Percentiles rank a stretch among this genome's conserved stretches.
phyloP scores from a whole-genome alignment of 1,284 basidiomycete genomes.

The Ganoderma meredithae region DNA sequence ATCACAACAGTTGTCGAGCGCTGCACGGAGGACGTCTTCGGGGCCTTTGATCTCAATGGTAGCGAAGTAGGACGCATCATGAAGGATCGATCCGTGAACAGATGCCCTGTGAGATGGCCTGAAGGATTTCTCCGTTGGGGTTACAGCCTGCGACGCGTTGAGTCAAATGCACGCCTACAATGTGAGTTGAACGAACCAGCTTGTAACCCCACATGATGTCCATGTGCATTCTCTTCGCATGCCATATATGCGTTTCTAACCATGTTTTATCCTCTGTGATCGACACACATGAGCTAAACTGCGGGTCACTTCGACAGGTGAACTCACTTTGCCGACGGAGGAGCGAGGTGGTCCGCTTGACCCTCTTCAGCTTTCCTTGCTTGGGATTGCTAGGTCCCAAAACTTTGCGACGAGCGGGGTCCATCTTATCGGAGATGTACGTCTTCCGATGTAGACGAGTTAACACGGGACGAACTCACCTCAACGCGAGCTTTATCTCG shows the following conservation, averaged over 20 bases:
- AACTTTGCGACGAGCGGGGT: slow-evolving; percentile 68
- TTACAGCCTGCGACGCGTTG: slow-evolving; percentile 58
- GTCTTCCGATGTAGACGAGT: background rate
- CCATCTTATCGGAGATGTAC: slow-evolving; percentile 67
- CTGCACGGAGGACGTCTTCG: slow-evolving; percentile 56
- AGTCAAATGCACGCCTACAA: slow-evolving; percentile 9
- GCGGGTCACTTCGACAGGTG: background rate
- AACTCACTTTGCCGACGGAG: slow-evolving; percentile 71
- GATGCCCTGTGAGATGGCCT: slow-evolving; percentile 89
- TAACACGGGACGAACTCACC: slow-evolving; percentile 49
- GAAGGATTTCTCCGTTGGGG: slow-evolving; percentile 90
- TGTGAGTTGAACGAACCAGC: slow-evolving; percentile 54
- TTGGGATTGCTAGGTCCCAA: slow-evolving; percentile 59
- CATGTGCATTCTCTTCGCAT: slow-evolving; percentile 95
- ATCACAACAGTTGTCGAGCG: slow-evolving; percentile 70
- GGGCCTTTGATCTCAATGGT: slow-evolving; percentile 78
- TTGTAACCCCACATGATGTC: slow-evolving; percentile 89
- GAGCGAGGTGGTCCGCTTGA: slow-evolving; percentile 61
- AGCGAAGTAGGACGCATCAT: slow-evolving; percentile 87
- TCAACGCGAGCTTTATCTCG: slow-evolving; percentile 83
- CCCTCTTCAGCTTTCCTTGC: slow-evolving; percentile 60
- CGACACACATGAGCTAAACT: slow-evolving; percentile 15
- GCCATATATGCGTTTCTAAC: slow-evolving; percentile 95
- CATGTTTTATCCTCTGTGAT: slow-evolving; percentile 79
- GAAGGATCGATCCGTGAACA: slow-evolving; percentile 81